These are phyloP conservation scores for Clonostachys sp. DNA, from an alignment of 2,329 filamentous ascomycete genomes.

Conservation along the genomic window DNA sequence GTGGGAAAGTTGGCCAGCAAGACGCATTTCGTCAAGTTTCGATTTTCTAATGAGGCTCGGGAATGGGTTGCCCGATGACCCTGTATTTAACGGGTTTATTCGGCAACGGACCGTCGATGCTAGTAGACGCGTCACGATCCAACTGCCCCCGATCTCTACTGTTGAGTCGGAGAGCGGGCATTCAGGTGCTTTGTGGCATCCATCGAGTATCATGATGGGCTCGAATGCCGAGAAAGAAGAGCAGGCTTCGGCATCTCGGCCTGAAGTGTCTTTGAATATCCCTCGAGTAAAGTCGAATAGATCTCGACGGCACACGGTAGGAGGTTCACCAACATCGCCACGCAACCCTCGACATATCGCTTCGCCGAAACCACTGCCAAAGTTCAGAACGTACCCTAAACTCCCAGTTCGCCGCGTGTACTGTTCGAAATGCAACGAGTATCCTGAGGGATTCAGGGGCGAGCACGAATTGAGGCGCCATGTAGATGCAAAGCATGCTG, in stretches of 20 bases:
- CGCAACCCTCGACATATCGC: conserved; percentile 27
- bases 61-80: conserved; percentile 29
- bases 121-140: not conserved
- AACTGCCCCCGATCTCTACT: not conserved
- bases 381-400: conserved; percentile 36
- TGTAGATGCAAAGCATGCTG: conserved; percentile 51
- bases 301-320: conserved; percentile 38
- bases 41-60: conserved; percentile 48
- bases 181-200: not conserved
- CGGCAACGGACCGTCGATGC: conserved; percentile 9
- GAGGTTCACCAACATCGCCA: conserved; percentile 34
- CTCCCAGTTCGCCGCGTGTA: conserved; percentile 66
- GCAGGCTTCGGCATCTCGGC: not conserved
- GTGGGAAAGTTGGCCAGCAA: conserved; percentile 39
- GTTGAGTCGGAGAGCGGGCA: not conserved
- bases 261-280: not conserved
- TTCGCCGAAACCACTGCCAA: conserved; percentile 32
- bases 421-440: conserved; percentile 74
- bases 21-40: conserved; percentile 37
- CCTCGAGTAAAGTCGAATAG: conserved; percentile 8
- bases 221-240: not conserved
- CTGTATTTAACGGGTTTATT: conserved; percentile 25
- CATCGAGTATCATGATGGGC: not conserved
- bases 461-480: conserved; percentile 81
- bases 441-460: conserved; percentile 83